A percentile compares a stretch with the other conserved stretches of the same genome.
phyloP scores from a whole-genome alignment of 208 protist species.

The Herpetomonas tarakana region DNA sequence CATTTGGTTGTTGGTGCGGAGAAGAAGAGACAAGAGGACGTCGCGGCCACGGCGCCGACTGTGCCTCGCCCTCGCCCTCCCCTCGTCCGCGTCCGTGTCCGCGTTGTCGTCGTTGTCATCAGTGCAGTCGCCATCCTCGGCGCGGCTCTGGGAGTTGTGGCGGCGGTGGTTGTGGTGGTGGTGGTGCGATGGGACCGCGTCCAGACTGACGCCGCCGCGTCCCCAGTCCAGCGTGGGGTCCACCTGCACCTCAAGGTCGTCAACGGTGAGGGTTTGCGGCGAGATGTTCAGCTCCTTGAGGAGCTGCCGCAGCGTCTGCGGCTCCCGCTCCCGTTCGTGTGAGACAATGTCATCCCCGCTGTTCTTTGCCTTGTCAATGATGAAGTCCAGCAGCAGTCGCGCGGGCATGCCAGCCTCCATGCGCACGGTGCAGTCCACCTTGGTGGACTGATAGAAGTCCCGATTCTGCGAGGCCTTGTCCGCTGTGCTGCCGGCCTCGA shows the following conservation, averaged over 20 bases:
- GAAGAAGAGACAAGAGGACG: conserved; percentile 94
- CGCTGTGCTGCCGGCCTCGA: conserved; percentile 73
- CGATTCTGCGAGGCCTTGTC: conserved; percentile 83
- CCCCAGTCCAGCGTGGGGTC: conserved; percentile 66
- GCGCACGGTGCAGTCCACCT: conserved; percentile 97
- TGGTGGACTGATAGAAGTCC: conserved; percentile 95
- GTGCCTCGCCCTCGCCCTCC: conserved; percentile 20
- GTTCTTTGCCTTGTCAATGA: conserved; percentile 92
- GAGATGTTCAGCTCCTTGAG: conserved; percentile 73
- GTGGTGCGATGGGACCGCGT: too few relatives aligned
- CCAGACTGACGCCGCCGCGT: conserved; percentile 46
- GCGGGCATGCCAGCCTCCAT: conserved; percentile 94
- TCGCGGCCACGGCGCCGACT: conserved; percentile 50
- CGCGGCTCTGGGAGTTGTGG: conserved; percentile 32
- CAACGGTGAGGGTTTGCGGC: conserved; percentile 90
- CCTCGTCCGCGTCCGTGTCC: conserved; percentile 11
- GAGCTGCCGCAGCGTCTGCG: conserved; percentile 83
- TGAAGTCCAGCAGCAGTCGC: conserved; percentile 94
- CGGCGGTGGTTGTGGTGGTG: too few relatives aligned
- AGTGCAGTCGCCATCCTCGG: conserved; percentile 87
- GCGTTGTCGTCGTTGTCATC: conserved; percentile 3
- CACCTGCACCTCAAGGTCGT: conserved; percentile 95
- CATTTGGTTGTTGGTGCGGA: conserved; percentile 99
- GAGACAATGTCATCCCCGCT: conserved; percentile 93
- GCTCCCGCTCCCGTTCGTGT: conserved; percentile 72